Conservation (phyloP, 2,329 filamentous ascomycete species). For the Xylariaceae sp. region DNA sequence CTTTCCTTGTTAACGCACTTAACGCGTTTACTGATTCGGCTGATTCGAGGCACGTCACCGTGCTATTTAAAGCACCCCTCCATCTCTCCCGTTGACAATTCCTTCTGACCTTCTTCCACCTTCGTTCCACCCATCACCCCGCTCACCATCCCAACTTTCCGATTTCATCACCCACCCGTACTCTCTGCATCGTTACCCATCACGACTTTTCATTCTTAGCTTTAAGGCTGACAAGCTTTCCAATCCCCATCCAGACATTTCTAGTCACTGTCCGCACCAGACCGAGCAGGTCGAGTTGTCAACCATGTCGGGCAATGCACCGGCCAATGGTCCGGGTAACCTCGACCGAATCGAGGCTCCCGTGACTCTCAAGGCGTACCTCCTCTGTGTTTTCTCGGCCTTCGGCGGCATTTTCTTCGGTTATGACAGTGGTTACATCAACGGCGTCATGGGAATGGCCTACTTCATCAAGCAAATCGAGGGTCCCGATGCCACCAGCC, state of each 20-base stretch:
- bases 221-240: not conserved
- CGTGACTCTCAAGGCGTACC: conserved; percentile 51
- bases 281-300: not conserved
- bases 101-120: not conserved
- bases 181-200: not conserved
- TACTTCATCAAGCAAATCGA: conserved; percentile 35
- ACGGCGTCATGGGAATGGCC: conserved; percentile 38
- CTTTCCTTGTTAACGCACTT: no score
- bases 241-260: not conserved
- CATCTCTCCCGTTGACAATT: not conserved
- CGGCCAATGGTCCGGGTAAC: conserved; percentile 41
- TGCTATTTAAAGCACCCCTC: not conserved
- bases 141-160: not conserved
- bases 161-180: not conserved
- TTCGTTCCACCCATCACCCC: not conserved
- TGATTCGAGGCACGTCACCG: no score
- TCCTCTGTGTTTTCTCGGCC: conserved; percentile 35
- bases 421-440: conserved; percentile 40
- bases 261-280: not conserved
- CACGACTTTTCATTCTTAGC: conserved; percentile 1
- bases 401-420: conserved; percentile 40
- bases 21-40: no score
- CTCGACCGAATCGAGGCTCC: conserved; percentile 54
- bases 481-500: conserved; percentile 31
- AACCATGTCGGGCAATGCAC: conserved; percentile 31